Conservation (phyloP, 1,139 yeast species). For the Magnusiomyces fungicola region DNA sequence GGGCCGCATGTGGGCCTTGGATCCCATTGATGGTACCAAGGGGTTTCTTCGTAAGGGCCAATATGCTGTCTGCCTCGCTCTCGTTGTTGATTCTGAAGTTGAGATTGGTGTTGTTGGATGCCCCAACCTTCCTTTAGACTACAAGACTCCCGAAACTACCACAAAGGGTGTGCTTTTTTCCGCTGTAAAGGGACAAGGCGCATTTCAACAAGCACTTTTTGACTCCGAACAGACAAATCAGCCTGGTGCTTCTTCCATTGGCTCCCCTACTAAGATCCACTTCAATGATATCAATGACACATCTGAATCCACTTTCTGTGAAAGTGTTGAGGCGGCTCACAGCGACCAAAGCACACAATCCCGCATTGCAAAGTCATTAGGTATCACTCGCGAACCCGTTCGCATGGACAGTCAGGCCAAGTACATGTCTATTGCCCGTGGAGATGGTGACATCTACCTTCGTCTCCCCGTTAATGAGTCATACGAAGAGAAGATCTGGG, state of each 20-base stretch:
- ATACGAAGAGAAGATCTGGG: constrained; percentile 96
- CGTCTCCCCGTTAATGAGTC: constrained; percentile 71
- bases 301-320: constrained; percentile 61
- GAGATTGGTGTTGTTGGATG: constrained; percentile 92
- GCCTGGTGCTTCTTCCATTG: constrained; percentile 8
- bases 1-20: constrained; percentile 94
- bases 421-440: constrained; percentile 83
- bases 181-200: constrained; percentile 69
- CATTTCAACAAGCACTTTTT: constrained; percentile 38
- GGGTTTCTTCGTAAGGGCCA: constrained; percentile 95
- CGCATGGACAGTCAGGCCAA: constrained; percentile 90
- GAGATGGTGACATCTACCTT: constrained; percentile 86
- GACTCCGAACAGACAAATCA: constrained; percentile 2
- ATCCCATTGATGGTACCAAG: constrained; percentile 97
- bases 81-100: constrained; percentile 78
- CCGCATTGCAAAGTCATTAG: constrained; percentile 56
- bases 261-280: constrained; percentile 22
- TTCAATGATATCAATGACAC: constrained; percentile 32
- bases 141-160: constrained; percentile 31
- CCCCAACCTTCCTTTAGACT: constrained; percentile 68
- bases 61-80: constrained; percentile 89
- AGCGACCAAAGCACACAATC: constrained; percentile 88
- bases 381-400: constrained; percentile 48
- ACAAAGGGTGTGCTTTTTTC: constrained; percentile 63
- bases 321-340: constrained; percentile 96